Conservation (phyloP, 1,139 yeast species). For the Scheffersomyces titani region DNA sequence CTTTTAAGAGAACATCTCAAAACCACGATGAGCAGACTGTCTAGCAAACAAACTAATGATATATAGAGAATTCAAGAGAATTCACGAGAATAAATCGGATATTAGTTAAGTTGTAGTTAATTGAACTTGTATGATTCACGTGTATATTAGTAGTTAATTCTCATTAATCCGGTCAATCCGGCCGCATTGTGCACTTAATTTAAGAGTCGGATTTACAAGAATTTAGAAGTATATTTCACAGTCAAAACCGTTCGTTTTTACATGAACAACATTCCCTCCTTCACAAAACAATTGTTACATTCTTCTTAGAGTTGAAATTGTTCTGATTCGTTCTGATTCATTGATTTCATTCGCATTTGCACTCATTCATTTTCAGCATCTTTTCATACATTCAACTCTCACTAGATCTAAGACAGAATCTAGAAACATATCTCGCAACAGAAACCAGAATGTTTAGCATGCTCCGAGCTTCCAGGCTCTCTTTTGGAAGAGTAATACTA, state of each 20-base stretch:
- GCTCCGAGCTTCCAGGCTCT: background rate
- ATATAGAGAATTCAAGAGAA: background rate
- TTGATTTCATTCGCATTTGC: background rate
- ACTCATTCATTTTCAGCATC: background rate
- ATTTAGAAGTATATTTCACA: background rate
- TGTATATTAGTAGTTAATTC: background rate
- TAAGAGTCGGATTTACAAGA: background rate
- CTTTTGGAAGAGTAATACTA: background rate
- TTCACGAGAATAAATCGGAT: background rate
- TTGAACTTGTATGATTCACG: background rate
- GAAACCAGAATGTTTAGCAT: background rate
- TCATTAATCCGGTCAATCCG: background rate
- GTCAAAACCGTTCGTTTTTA: background rate
- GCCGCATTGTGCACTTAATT: background rate
- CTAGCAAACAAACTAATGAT: background rate
- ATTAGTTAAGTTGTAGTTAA: background rate
- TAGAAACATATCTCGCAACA: background rate
- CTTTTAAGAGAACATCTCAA: constrained; percentile 38
- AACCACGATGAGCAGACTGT: background rate
- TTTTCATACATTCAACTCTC: background rate
- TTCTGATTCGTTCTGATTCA: background rate
- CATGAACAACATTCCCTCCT: background rate
- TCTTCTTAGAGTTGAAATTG: background rate
- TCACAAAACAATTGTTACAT: background rate
- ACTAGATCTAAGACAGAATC: background rate